Evolutionary conservation across 495 filamentous ascomycete genomes (phyloP).

Genomic region (Melanomma pulvis-pyrius): DNA sequence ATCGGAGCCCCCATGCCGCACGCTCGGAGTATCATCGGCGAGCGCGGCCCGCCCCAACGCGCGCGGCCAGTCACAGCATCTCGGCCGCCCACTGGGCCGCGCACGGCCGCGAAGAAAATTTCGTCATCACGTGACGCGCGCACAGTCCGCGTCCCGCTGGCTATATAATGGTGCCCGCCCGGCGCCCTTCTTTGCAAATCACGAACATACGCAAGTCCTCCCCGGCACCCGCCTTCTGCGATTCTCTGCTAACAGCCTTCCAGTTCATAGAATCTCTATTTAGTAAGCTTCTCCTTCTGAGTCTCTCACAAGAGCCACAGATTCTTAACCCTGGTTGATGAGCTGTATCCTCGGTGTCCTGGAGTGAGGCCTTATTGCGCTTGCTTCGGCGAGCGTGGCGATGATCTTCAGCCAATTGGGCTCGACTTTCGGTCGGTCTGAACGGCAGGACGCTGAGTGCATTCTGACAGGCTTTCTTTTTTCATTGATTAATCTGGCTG

Average conservation of each 20-base stretch:
- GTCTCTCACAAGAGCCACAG: slow-evolving; percentile 64
- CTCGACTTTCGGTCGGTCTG: slow-evolving; percentile 65
- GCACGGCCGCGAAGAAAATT: background rate
- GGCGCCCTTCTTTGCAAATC: slow-evolving; percentile 36
- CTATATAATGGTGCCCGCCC: slow-evolving; percentile 43
- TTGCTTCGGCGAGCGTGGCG: slow-evolving; percentile 66
- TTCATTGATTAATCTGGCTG: slow-evolving; percentile 35
- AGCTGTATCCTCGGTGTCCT: slow-evolving; percentile 68
- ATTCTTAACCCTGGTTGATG: slow-evolving; percentile 77
- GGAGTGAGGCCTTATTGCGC: slow-evolving; percentile 69
- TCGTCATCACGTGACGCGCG: slow-evolving; percentile 1
- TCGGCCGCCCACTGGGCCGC: background rate
- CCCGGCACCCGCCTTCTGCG: slow-evolving; percentile 3
- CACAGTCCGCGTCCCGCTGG: background rate
- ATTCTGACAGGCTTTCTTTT: slow-evolving; percentile 64
- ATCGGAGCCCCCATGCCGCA: background rate
- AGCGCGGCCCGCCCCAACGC: background rate
- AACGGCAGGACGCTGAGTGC: slow-evolving; percentile 68
- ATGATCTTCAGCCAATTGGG: slow-evolving; percentile 70
- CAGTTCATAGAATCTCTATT: slow-evolving; percentile 55
- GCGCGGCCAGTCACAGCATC: background rate
- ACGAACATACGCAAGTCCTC: slow-evolving; percentile 33
- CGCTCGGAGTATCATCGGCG: background rate
- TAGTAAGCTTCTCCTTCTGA: slow-evolving; percentile 57
- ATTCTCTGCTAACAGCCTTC: slow-evolving; percentile 1